Evolutionary conservation across 1,284 basidiomycete species (phyloP).

Genomic region (Heterobasidion annosum): DNA sequence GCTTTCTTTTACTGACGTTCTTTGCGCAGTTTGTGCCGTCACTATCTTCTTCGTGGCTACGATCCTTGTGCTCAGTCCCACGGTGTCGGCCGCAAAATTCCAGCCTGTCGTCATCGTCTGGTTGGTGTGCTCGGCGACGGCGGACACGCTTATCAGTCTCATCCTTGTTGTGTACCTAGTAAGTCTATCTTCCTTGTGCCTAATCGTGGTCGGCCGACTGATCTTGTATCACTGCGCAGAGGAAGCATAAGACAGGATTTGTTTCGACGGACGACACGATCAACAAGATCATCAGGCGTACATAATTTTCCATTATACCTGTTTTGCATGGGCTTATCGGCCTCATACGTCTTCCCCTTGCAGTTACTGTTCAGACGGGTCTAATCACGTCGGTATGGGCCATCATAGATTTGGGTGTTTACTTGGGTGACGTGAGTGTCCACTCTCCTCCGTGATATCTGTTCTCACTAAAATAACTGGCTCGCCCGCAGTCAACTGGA

Average conservation of each 20-base stretch:
- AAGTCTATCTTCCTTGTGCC: no score
- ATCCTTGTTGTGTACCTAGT: background rate
- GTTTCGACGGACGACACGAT: background rate
- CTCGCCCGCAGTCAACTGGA: background rate
- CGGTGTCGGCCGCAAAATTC: background rate
- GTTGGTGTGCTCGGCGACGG: background rate
- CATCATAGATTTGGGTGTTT: background rate
- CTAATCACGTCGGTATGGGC: background rate
- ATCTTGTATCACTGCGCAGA: background rate
- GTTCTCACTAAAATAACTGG: background rate
- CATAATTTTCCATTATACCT: background rate
- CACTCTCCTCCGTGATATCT: background rate
- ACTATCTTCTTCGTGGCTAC: background rate
- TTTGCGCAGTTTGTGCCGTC: background rate
- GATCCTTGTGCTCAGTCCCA: background rate
- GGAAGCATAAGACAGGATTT: background rate
- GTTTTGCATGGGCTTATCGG: no score
- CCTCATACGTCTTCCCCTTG: background rate
- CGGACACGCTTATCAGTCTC: background rate
- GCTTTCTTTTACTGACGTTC: background rate
- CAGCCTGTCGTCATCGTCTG: background rate
- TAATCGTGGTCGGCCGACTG: no score
- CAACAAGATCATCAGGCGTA: background rate
- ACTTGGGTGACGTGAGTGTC: background rate
- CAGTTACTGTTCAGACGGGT: background rate